Base-by-base conservation (phyloP, 163 green algal species). In the Chlorella variabilis region DNA sequence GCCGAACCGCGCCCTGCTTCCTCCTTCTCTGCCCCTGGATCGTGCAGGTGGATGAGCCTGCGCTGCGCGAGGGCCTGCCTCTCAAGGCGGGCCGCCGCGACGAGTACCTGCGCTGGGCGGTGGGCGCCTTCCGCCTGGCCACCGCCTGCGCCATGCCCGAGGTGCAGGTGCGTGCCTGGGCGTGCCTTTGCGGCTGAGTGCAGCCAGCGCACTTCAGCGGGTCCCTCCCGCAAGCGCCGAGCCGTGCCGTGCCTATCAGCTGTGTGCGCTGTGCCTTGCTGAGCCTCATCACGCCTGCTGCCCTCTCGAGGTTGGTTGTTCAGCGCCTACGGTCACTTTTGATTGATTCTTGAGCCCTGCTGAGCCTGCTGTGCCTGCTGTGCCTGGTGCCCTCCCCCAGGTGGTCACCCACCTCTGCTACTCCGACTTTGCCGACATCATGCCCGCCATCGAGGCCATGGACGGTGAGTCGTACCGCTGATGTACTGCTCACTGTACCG, bases 401-500 rank as follows among this genome's bases (percentile, higher is more conserved):
- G 89, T 98, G 49, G 94, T 98, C n/a, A 98, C 95, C 18, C 95
- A 98, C 89, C 90, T 98, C 42, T 98, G 95, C 92, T 98, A 98
- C 92, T 93, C 84, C 1, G 89, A 96, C 79, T 98, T 98, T 69
- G 78, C 90, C 13, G 94, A 97, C 88, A 97, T 98, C 87, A 87
- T 98, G 85, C 39, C 63, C 2, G 92, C 94, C 56, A 96, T 98
- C 75, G 88, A 95, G 63, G 83, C 58, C 48, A 93, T 98, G 89
- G 91, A 98, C 75, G 93, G 90, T 93, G 78, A 58, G 90, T 13
- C 34, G 15, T 71, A 54, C 33, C 8, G 51, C 45, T 15, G n/a
- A n/a, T n/a, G n/a, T n/a, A n/a, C n/a, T n/a, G n/a, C n/a, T n/a
- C n/a, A n/a, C n/a, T n/a, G n/a, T n/a, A n/a, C n/a, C n/a, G n/a